These are phyloP conservation scores for Mycena latifolia DNA, from an alignment of 768 basidiomycete species.

Conservation along the genomic window DNA sequence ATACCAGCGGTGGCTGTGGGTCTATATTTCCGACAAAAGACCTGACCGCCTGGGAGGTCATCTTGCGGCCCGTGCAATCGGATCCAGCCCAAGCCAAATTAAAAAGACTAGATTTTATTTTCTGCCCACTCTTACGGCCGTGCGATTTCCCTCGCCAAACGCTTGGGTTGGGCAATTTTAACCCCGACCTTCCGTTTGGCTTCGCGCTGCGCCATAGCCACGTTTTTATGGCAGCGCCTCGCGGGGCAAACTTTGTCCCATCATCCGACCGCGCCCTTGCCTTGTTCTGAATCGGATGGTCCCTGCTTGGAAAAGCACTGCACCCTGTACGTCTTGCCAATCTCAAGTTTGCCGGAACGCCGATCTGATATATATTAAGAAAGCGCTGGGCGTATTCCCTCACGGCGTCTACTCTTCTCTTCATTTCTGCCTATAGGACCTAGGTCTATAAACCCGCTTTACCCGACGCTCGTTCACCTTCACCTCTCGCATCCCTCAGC, in stretches of 20 bases:
- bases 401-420: not conserved
- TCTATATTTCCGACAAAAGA: conserved; percentile 18
- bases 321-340: conserved; percentile 18
- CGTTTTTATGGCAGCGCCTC: conserved; percentile 30
- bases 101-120: not conserved
- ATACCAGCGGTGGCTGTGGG: conserved; percentile 13
- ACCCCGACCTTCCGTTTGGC: conserved; percentile 27
- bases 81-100: conserved; percentile 17
- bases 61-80: conserved; percentile 11
- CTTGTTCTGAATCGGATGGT: conserved; percentile 34
- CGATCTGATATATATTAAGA: conserved; percentile 25
- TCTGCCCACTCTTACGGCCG: conserved; percentile 4
- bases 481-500: conserved; percentile 4
- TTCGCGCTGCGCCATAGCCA: conserved; percentile 28
- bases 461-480: not conserved
- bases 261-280: conserved; percentile 26
- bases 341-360: conserved; percentile 25
- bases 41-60: conserved; percentile 25
- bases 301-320: conserved; percentile 32
- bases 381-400: conserved; percentile 16
- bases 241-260: conserved; percentile 29
- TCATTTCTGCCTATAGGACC: not conserved
- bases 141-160: conserved; percentile 26
- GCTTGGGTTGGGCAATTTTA: conserved; percentile 22
- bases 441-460: conserved; percentile 16